Evolutionary conservation across 2,329 filamentous ascomycete genomes (phyloP).

Genomic region (Rhynchosporium agropyri): DNA sequence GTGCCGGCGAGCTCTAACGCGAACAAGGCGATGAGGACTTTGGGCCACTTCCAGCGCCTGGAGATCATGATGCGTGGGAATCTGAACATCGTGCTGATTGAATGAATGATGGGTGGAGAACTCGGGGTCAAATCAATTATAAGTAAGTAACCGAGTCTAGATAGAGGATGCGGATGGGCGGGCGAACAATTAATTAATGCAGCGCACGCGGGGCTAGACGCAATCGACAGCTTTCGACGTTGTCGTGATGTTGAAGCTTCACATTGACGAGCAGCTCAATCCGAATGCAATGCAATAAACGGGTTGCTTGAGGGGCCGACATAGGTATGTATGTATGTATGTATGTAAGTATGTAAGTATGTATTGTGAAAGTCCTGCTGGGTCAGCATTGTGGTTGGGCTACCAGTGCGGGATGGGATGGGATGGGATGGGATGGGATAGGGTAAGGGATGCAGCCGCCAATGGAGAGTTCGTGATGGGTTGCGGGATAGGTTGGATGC

Average conservation of each 20-base stretch:
- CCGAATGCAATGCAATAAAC: constrained; percentile 9
- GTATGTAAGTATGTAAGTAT: too few relatives aligned
- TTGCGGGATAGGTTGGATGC: background rate
- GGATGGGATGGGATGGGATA: too few relatives aligned
- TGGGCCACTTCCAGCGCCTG: constrained; percentile 51
- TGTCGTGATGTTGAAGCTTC: constrained; percentile 19
- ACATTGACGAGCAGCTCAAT: constrained; percentile 18
- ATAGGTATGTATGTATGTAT: background rate
- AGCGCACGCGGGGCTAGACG: background rate
- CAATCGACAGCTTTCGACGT: constrained; percentile 15
- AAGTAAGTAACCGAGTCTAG: background rate
- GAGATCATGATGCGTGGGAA: constrained; percentile 24
- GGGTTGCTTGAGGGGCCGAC: constrained; percentile 27
- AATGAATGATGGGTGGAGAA: background rate
- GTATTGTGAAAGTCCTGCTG: constrained; percentile 24
- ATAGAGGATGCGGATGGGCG: background rate
- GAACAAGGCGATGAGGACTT: constrained; percentile 57
- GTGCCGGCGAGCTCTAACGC: constrained; percentile 66
- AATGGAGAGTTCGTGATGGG: constrained; percentile 24
- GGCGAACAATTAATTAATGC: background rate
- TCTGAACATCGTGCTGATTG: constrained; percentile 22
- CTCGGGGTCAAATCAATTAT: background rate
- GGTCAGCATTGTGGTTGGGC: constrained; percentile 9
- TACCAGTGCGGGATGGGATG: constrained; percentile 21
- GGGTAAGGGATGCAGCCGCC: constrained; percentile 15